These are phyloP conservation scores for Scleroderma bovista DNA, from an alignment of 768 basidiomycete species.

Conservation along the genomic window DNA sequence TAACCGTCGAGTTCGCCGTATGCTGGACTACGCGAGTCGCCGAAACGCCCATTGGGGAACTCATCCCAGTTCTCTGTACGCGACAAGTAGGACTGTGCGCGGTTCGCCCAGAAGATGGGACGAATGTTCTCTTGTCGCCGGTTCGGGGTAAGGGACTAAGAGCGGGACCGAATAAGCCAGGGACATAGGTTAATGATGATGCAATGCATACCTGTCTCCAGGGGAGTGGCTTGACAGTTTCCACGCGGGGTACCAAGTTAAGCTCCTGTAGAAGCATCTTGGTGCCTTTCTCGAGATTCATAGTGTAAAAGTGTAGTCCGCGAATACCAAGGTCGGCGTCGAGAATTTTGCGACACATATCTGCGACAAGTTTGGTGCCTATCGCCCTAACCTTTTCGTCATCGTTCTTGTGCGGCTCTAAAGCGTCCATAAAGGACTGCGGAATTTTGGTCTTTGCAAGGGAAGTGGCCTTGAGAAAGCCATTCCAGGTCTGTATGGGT, in stretches of 20 bases:
- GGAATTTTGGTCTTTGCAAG: constrained; percentile 80
- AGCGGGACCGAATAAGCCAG: constrained; percentile 8
- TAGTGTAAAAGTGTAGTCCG: constrained; percentile 94
- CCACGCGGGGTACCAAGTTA: constrained; percentile 78
- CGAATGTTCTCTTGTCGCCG: constrained; percentile 89
- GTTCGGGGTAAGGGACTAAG: constrained; percentile 84
- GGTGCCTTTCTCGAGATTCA: constrained; percentile 95
- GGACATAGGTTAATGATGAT: background rate
- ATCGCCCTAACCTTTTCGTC: constrained; percentile 90
- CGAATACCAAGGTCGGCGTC: constrained; percentile 74
- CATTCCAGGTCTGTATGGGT: constrained; percentile 95
- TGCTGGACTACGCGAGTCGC: constrained; percentile 94
- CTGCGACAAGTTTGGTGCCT: constrained; percentile 91
- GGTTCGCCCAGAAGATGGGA: constrained; percentile 99
- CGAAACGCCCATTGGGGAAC: constrained; percentile 98
- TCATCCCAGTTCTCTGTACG: constrained; percentile 99
- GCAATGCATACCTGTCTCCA: constrained; percentile 81
- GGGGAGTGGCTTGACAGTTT: constrained; percentile 91
- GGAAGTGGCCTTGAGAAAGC: constrained; percentile 78
- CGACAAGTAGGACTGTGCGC: constrained; percentile 89
- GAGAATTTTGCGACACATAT: constrained; percentile 88
- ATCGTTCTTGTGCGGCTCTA: constrained; percentile 86
- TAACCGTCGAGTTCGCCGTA: constrained; percentile 98
- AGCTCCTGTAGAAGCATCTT: constrained; percentile 93
- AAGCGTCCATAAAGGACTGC: constrained; percentile 60